Base-by-base conservation (phyloP, 2,329 filamentous ascomycete genomes). In the Cladosporium sp. region DNA sequence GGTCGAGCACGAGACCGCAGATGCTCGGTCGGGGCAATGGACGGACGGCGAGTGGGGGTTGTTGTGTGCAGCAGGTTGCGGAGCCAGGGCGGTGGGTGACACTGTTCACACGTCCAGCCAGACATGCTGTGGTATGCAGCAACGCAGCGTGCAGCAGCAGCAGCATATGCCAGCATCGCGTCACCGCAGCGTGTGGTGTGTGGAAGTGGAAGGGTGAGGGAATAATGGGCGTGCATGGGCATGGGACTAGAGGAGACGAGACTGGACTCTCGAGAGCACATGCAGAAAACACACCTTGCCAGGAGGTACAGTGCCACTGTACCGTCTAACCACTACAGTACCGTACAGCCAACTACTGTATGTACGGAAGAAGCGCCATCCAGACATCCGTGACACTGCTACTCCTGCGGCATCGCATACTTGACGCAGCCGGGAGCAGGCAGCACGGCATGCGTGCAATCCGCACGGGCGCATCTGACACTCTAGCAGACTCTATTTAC, bases 21-120 rank as follows among this genome's bases (percentile, higher is more conserved):
- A 63, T 43, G 60, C 60, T 63, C 60, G 60, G 60, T 63, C 60
- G 34, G 49, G 25, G 49, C 34, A 34, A 25, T 56, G 56, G 56
- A 28, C 56, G 34, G 23, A 46, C 25, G 32, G 56, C 23, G 56
- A 26, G 28, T 21, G 30, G 18, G 51, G 18, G 28, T 28, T 7
- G n/a, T 54, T 39, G 54, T 26, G 54, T 57, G 54, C 54, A 54
- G 25, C 25, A 57, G 30, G 3, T 18, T 13, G 54, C 18, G 30
- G 28, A 26, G 30, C 30, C 54, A 57, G 32, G 54, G n/a, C 32
- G 54, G 54, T 36, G 54, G 32, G 32, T 32, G 54, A 57, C 30
- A 32, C 54, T 32, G 16, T 39, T 7, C 54, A 57, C 32, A 57
- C 54, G 32, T 57, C 54, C 21, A 39, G 21, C 39, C n/a, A 46